Evolutionary conservation across 2,329 filamentous ascomycete genomes (phyloP).

Genomic region (Colletotrichum tropicale): DNA sequence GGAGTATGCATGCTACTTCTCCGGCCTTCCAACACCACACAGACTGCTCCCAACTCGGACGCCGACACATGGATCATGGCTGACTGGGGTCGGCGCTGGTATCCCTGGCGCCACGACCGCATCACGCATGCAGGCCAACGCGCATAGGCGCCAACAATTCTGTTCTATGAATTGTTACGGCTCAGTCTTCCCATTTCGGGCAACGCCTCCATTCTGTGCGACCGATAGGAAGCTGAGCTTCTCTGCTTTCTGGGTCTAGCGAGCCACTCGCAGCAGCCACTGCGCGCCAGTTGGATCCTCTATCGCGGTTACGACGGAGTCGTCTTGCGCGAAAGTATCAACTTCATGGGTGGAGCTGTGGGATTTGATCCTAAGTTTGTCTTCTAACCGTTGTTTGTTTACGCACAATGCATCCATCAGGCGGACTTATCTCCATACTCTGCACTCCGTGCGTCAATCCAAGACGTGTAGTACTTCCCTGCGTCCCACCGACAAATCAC

Average conservation of each 20-base stretch:
- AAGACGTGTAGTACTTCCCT: not conserved
- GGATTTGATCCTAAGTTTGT: not conserved
- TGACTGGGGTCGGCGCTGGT: not conserved
- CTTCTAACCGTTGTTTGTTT: not conserved
- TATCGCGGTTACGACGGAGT: not conserved
- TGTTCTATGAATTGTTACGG: not conserved
- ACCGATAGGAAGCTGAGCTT: not conserved
- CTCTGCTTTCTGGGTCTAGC: not conserved
- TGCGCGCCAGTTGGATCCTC: conserved; percentile 2
- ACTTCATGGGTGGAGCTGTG: not conserved
- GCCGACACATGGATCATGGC: not conserved
- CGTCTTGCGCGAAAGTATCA: not conserved
- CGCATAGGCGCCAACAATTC: conserved; percentile 21
- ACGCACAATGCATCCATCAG: not conserved
- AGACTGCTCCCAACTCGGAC: not conserved
- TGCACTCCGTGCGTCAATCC: conserved; percentile 5
- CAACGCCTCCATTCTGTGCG: not conserved
- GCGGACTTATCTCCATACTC: not conserved
- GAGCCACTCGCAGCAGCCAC: not conserved
- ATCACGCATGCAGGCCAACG: conserved; percentile 18
- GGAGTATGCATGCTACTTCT: not conserved
- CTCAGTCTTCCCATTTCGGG: not conserved
- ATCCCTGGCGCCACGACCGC: conserved; percentile 15
- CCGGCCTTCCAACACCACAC: not conserved
- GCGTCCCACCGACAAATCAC: conserved; percentile 9